Evolutionary conservation across 345 rosid species (phyloP).

Genomic region (Syzygium grande): DNA sequence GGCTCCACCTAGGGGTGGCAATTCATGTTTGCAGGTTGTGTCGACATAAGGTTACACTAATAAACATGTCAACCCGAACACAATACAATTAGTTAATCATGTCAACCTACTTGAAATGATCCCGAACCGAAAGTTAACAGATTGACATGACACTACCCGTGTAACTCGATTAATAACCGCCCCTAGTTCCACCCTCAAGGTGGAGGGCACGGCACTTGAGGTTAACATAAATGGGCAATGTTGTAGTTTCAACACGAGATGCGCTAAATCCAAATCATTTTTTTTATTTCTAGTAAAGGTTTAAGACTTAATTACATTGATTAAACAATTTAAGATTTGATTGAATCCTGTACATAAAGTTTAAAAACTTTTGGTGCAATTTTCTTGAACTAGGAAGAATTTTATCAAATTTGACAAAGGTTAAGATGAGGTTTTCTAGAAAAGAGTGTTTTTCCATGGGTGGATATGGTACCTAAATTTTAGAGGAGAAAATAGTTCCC

Average conservation of each 20-base stretch:
- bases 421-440: too few relatives aligned
- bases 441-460: too few relatives aligned
- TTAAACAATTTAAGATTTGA: neutral
- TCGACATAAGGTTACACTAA: too few relatives aligned
- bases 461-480: neutral
- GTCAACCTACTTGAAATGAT: neutral
- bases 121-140: neutral
- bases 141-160: accelerated
- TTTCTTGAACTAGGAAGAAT: too few relatives aligned
- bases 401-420: too few relatives aligned
- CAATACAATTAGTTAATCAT: accelerated
- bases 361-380: neutral
- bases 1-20: neutral
- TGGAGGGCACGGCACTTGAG: accelerated
- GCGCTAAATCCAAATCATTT: neutral
- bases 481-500: neutral
- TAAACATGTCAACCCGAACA: neutral
- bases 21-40: neutral
- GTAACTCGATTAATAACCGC: neutral
- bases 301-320: neutral
- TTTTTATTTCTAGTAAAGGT: neutral
- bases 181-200: neutral
- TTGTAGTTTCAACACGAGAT: neutral
- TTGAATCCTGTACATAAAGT: neutral
- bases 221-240: neutral